Evolutionary conservation across 2,329 filamentous ascomycete genomes (phyloP), one percentile per base, ranked within the genome.

Genomic region (Akanthomyces lecanii): DNA sequence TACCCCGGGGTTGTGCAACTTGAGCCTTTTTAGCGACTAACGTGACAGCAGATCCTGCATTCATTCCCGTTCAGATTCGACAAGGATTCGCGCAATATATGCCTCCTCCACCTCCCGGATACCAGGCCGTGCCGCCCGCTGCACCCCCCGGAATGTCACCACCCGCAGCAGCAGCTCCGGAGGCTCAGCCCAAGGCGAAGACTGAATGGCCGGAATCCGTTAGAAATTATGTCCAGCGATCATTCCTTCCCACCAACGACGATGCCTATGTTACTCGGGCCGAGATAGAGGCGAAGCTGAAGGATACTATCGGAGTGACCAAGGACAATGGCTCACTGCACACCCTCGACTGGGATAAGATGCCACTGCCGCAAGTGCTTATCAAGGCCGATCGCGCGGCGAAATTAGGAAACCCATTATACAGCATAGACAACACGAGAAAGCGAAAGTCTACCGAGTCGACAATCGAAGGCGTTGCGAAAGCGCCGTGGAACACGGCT

Each of bases 261-360:
- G 82, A 90, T 66, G 71, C 82, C 5, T 82, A 84, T 45, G 84
- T 93, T 52, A 75, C 79, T 57, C 83, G 84, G 60, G 71, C 82
- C 60, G 92, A 96, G 63, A 89, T 97, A 82, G 90, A 97, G 75
- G 80, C 81, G 65, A 96, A 92, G 72, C 80, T 99, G 66, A 97
- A 94, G 76, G 80, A 88, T 65, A 89, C 92, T 68, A 97, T 99
- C 73, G 91, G 89, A 65, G 82, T 87, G 61, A 91, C 91, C 66
- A 92, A 91, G 68, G 89, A 94, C 69, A 84, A 79, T 69, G 85
- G 89, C 68, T 83, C 84, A 62, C 84, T 97, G 71, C 82, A 89
- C 72, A 82, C 82, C 30, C 86, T 91, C 73, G 85, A 97, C 78
- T 99, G 95, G 95, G 85, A 89, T 66, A 83, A 79, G 30, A 85